Evolutionary conservation across 2,329 filamentous ascomycete genomes (phyloP), one percentile per base, ranked within the genome.

Genomic region (Xylariaceae sp.): DNA sequence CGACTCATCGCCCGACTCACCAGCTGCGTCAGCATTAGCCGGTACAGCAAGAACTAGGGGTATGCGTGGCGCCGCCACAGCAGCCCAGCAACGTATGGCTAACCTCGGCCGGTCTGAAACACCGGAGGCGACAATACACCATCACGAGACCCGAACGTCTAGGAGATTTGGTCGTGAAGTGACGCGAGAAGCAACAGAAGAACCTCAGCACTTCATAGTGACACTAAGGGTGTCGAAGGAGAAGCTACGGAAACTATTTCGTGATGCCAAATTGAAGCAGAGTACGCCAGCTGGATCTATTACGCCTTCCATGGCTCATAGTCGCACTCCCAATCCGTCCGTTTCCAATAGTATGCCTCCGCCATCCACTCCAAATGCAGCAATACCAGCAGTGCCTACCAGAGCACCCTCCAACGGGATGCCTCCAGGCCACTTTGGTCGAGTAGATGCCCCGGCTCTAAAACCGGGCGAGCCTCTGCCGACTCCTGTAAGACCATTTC

Each of bases 51-150:
- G 94, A 61, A 96, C 92, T 7, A 85, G 94, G 71, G 89, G 89
- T 45, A 92, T 97, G 85, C 88, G 94, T 54, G 92, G 92, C 50
- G 94, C 94, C 14, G 94, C 94, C 14, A 88, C 87, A 23, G 90
- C 89, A 39, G 94, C 94, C 4, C 90, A 94, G 71, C 91, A 92
- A 63, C 89, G 93, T 53, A 94, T 98, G 86, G 88, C 88, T 31
- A 89, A 91, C 62, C 72, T 91, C 46, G 87, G 87, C 46, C 88
- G 95, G 59, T 97, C 94, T 28, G 91, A 93, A 71, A 98, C 95
- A 0, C 95, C 95, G 3, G 95, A 98, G 72, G 80, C 87, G 8
- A 83, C 80, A 52, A 78, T 82, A 64, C 88, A 87, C 65, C 87
- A 87, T 67, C 86, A 90, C 67, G 92, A 96, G 72, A 85, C 89